phyloP scores from a whole-genome alignment of 352 stramenopile species.

The Globisporangium paroecandrum region DNA sequence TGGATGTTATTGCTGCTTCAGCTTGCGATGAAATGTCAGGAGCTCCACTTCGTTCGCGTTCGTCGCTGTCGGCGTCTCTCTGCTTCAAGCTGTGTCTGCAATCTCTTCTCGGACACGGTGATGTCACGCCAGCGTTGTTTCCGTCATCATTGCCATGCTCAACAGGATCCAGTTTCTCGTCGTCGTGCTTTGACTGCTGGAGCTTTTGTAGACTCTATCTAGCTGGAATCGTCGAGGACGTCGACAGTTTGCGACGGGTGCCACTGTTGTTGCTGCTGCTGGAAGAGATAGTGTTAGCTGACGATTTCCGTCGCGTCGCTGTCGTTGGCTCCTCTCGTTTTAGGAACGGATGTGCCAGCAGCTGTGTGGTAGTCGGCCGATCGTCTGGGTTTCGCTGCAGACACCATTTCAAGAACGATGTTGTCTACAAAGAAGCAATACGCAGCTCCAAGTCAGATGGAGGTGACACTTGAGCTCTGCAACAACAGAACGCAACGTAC shows the following conservation, averaged over 20 bases:
- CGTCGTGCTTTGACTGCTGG: slow-evolving; percentile 2
- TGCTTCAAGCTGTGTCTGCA: not conserved
- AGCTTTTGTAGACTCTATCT: slow-evolving; percentile 3
- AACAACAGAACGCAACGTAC: slow-evolving; percentile 19
- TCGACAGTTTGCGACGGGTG: slow-evolving; percentile 5
- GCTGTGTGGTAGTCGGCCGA: slow-evolving; percentile 78
- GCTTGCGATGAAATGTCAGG: not conserved
- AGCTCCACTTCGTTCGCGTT: slow-evolving; percentile 15
- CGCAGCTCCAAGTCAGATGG: not conserved
- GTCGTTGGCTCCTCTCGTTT: slow-evolving; percentile 13
- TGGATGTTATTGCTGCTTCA: not conserved
- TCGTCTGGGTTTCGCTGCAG: slow-evolving; percentile 65
- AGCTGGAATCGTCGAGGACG: slow-evolving; percentile 3
- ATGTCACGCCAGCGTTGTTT: not conserved
- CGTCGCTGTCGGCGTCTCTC: slow-evolving; percentile 12
- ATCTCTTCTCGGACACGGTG: slow-evolving; percentile 1
- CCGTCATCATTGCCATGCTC: not conserved
- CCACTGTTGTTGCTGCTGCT: slow-evolving; percentile 11
- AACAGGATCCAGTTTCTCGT: not conserved
- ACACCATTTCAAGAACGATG: slow-evolving; percentile 55
- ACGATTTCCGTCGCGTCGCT: not conserved
- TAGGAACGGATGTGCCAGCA: slow-evolving; percentile 93
- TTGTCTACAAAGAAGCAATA: slow-evolving; percentile 27
- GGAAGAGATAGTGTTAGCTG: not conserved
- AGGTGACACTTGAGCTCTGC: not conserved